These are phyloP conservation scores for Triangularia verruculosa DNA, from an alignment of 2,329 filamentous ascomycete genomes.

Conservation along the genomic window DNA sequence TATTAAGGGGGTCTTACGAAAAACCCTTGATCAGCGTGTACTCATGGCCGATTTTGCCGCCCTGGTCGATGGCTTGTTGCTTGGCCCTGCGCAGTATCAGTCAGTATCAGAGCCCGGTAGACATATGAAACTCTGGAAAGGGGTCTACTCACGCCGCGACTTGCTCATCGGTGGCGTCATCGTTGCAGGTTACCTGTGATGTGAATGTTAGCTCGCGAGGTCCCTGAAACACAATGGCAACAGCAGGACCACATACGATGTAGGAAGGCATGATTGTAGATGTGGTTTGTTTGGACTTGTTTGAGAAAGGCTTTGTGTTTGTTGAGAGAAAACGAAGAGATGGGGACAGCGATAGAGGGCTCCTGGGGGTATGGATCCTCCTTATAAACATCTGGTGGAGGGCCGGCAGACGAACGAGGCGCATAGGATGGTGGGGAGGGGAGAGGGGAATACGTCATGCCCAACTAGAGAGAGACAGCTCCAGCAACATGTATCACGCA, in stretches of 20 bases:
- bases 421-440: constrained; percentile 9
- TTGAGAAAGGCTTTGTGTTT: neutral
- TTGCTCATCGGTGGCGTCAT: constrained; percentile 62
- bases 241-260: constrained; percentile 43
- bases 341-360: neutral
- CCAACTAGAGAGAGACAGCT: constrained; percentile 1
- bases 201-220: neutral
- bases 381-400: constrained; percentile 18
- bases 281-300: neutral
- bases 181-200: constrained; percentile 73
- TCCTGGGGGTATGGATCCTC: constrained; percentile 8
- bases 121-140: neutral
- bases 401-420: constrained; percentile 10
- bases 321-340: neutral
- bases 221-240: neutral
- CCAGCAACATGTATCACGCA: neutral
- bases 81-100: constrained; percentile 59
- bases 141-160: constrained; percentile 59
- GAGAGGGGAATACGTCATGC: constrained; percentile 27
- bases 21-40: constrained; percentile 90
- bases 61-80: constrained; percentile 68
- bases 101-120: constrained; percentile 8
- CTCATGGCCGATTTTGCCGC: constrained; percentile 80
- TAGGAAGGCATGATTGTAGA: constrained; percentile 51
- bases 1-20: constrained; percentile 60